Percentiles rank a stretch among this genome's conserved stretches.
Conservation (phyloP, 2,329 filamentous ascomycete species). For the Chaetomiaceae sp. region DNA sequence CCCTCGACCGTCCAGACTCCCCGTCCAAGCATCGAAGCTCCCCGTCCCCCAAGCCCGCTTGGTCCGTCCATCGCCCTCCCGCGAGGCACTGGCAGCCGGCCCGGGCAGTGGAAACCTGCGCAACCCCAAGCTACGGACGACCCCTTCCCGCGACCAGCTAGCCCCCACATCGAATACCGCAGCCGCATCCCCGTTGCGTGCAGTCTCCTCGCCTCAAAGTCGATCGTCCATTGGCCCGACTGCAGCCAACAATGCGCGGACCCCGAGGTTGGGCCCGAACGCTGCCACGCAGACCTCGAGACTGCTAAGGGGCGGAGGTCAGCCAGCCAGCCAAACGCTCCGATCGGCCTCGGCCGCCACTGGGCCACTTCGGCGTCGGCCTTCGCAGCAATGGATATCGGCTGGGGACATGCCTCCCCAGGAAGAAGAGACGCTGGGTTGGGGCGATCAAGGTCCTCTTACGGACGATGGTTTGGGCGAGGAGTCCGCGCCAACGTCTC, state of each 20-base stretch:
- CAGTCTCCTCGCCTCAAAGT: conserved; percentile 18
- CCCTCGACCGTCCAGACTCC: conserved; percentile 23
- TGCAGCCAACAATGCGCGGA: conserved; percentile 5
- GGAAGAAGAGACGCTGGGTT: conserved; percentile 10
- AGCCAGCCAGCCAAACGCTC: background rate
- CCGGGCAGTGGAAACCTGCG: conserved; percentile 23
- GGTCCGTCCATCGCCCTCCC: conserved; percentile 19
- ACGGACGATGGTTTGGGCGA: conserved; percentile 6
- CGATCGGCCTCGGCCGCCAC: conserved; percentile 14
- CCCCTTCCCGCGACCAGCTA: conserved; percentile 37
- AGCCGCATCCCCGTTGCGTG: conserved; percentile 14
- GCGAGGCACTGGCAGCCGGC: conserved; percentile 15
- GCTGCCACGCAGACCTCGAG: conserved; percentile 5
- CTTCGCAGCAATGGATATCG: conserved; percentile 24
- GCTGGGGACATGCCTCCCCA: conserved; percentile 8
- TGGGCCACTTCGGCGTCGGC: conserved; percentile 11
- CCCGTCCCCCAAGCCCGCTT: conserved; percentile 21
- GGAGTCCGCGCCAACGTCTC: conserved; percentile 2
- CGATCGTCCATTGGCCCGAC: conserved; percentile 8
- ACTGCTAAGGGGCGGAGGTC: conserved; percentile 4
- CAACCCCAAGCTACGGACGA: conserved; percentile 36
- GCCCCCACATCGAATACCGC: conserved; percentile 14
- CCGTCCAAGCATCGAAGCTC: conserved; percentile 21
- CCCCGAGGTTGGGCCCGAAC: conserved; percentile 6
- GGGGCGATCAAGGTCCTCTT: conserved; percentile 1